Evolutionary conservation across 805 yeast genomes (phyloP), one percentile per base, ranked within the genome.

Genomic region (Ogataea populi-albae): DNA sequence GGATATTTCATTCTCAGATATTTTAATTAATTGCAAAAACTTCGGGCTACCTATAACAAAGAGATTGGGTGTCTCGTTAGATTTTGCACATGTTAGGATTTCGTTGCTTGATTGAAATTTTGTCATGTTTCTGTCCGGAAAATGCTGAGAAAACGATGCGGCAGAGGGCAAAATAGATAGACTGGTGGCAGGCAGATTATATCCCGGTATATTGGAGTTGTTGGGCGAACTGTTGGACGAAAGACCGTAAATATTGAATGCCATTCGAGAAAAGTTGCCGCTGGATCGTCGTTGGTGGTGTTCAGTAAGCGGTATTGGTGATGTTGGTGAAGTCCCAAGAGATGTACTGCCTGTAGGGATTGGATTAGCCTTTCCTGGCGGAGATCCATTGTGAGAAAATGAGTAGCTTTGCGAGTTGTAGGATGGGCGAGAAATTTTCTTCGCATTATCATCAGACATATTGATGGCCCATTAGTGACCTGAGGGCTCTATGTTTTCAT

Each of bases 201-300:
- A 17, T 27, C 21, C 7, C 8, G 26, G 24, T 26, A 38, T 24
- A 43, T 28, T 16, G 43, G 51, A 32, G 16, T 26, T 34, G 31
- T 29, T 40, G 23, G 39, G 38, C n/a, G 37, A 41, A 19, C 17
- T 35, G 17, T 26, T 40, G 9, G 57, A 47, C 14, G 62, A 50
- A 21, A 45, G 50, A 14, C 81, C 81, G 54, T 77, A 77, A 23
- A 77, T 73, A 46, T 75, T 73, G 61, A 73, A 77, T 0, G 83
- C 81, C 55, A 77, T 69, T 30, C 78, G 64, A 4, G 81, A 75
- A 40, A 75, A 57, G 23, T 46, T 49, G 2, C 62, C 62, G 36
- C 62, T 55, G 3, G 57, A 50, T 17, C 58, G 44, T 26, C 64
- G 42, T n/a, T n/a, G n/a, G 18, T 49, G 50, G 12, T 46, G 46